phyloP scores from a whole-genome alignment of 139 green algal genomes.

The Chlamydomonas sphaeroides region DNA sequence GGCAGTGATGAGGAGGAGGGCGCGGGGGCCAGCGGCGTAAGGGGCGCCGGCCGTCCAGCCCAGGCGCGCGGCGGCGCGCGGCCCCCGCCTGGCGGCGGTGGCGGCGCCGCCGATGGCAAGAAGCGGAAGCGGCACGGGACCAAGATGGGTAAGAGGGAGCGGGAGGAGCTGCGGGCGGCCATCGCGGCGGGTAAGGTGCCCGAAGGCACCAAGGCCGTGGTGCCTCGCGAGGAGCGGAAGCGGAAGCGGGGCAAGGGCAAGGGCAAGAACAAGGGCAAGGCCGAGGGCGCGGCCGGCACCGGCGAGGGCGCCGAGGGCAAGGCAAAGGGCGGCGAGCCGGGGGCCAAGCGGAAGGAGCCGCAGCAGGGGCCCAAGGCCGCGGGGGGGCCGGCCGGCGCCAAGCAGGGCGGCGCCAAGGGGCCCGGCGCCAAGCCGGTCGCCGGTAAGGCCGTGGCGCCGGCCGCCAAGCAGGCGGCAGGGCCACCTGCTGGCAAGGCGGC shows the following conservation, averaged over 20 bases:
- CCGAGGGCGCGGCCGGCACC: neutral
- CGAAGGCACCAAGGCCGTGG: constrained; percentile 17
- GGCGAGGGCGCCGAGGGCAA: neutral
- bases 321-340: neutral
- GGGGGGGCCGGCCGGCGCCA: no score
- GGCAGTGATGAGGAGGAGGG: neutral
- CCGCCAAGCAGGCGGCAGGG: no score
- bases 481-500: no score
- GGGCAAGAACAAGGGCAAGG: neutral
- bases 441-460: no score
- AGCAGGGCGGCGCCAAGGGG: no score
- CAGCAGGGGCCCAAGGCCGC: no score
- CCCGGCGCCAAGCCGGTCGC: no score
- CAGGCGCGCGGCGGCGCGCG: neutral
- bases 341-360: neutral
- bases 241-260: neutral
- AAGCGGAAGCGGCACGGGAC: constrained; percentile 13
- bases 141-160: constrained; percentile 45
- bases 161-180: neutral
- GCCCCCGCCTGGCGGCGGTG: neutral
- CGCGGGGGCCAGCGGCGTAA: neutral
- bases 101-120: neutral
- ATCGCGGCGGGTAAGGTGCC: constrained; percentile 30
- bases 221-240: neutral
- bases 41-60: no score